These are phyloP conservation scores for Schizothecium vesticola DNA, from an alignment of 495 filamentous ascomycete genomes.

Conservation along the genomic window DNA sequence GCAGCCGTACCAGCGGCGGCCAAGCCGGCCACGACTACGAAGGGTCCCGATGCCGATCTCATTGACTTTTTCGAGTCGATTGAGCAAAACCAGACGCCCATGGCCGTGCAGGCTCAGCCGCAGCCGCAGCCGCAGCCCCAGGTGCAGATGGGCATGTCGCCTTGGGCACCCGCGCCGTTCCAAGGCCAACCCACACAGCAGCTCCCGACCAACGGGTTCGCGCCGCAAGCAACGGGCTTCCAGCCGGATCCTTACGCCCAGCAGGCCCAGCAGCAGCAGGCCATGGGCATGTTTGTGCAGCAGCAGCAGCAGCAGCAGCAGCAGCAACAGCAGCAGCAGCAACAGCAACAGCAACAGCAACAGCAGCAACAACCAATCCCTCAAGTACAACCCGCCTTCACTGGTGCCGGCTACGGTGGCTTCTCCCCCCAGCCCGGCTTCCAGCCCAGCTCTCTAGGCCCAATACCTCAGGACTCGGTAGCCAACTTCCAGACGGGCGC, in stretches of 20 bases:
- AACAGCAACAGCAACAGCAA: too few species aligned
- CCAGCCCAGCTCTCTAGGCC: constrained; percentile 46
- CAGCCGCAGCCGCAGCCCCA: constrained; percentile 23
- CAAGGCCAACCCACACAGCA: constrained; percentile 26
- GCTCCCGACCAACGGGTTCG: constrained; percentile 51
- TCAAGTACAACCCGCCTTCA: constrained; percentile 49
- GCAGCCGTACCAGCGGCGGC: background rate
- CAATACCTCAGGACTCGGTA: constrained; percentile 62
- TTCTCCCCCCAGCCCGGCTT: constrained; percentile 65
- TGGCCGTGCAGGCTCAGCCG: constrained; percentile 41
- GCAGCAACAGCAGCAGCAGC: too few species aligned
- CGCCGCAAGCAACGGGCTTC: constrained; percentile 43
- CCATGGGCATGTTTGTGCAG: constrained; percentile 20
- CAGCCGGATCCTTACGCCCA: constrained; percentile 47
- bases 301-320: constrained; percentile 48
- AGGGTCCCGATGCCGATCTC: constrained; percentile 69
- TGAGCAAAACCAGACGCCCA: constrained; percentile 82
- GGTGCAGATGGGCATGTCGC: constrained; percentile 28
- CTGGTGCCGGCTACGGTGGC: constrained; percentile 81
- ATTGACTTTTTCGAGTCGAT: constrained; percentile 99
- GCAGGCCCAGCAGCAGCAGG: constrained; percentile 47
- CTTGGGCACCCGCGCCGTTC: constrained; percentile 29
- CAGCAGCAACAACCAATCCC: constrained; percentile 46
- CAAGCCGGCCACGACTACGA: constrained; percentile 33
- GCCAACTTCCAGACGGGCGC: constrained; percentile 44